A percentile compares a stretch with the other conserved stretches of the same genome.
phyloP scores from a whole-genome alignment of 2,329 filamentous ascomycete species.

The Ceratocystis ficicola region DNA sequence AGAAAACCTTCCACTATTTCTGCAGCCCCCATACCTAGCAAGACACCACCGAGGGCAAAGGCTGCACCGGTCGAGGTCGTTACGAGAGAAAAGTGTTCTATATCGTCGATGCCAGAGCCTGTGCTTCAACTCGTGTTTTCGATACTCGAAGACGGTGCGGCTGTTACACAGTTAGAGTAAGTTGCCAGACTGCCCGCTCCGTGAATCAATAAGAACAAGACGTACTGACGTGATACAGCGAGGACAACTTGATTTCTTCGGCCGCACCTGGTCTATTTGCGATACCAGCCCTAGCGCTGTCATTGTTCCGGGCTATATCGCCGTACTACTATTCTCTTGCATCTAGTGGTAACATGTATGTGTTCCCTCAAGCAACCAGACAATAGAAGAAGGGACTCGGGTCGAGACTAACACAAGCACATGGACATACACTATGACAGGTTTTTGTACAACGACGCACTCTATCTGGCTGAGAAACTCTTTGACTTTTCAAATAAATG shows the following conservation, averaged over 20 bases:
- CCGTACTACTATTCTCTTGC: conserved; percentile 58
- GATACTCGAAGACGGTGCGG: conserved; percentile 49
- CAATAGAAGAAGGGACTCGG: background rate
- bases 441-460: conserved; percentile 56
- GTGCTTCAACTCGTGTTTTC: conserved; percentile 55
- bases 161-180: conserved; percentile 43
- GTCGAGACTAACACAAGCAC: background rate
- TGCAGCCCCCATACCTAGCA: conserved; percentile 23
- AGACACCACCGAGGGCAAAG: conserved; percentile 24
- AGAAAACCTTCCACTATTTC: conserved; percentile 22
- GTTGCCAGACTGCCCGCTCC: conserved; percentile 19
- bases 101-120: conserved; percentile 74
- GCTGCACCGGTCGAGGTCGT: conserved; percentile 51
- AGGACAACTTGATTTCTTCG: conserved; percentile 48
- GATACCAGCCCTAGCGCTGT: conserved; percentile 58
- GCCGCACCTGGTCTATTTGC: conserved; percentile 59
- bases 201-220: background rate
- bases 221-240: conserved; percentile 25
- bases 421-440: conserved; percentile 28
- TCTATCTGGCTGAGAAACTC: conserved; percentile 49
- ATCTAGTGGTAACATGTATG: conserved; percentile 52
- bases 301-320: conserved; percentile 68
- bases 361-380: conserved; percentile 13
- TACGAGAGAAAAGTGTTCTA: conserved; percentile 72
- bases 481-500: conserved; percentile 38